Percentiles rank a stretch among this genome's conserved stretches.
Conservation (phyloP, 2,329 filamentous ascomycete genomes). For the Orbilia oligospora region DNA sequence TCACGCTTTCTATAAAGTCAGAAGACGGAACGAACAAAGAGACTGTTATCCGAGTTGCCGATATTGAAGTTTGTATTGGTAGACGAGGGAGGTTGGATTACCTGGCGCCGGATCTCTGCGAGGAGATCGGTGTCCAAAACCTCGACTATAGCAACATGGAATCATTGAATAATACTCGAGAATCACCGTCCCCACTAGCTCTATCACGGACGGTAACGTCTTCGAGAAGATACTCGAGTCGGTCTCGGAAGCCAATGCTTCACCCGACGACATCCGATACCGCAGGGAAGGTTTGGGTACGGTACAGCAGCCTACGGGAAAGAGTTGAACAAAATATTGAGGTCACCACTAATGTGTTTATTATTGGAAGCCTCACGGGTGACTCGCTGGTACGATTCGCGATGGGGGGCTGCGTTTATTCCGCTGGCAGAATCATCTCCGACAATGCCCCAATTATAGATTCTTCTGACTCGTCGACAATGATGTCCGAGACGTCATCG, state of each 20-base stretch:
- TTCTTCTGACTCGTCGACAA: constrained; percentile 35
- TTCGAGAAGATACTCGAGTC: constrained; percentile 24
- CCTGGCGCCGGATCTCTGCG: constrained; percentile 69
- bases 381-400: constrained; percentile 75
- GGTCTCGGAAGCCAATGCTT: constrained; percentile 37
- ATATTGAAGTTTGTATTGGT: constrained; percentile 73
- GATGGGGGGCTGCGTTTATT: constrained; percentile 73
- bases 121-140: constrained; percentile 68
- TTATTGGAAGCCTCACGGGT: constrained; percentile 74
- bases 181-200: neutral
- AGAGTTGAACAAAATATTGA: constrained; percentile 72
- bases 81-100: constrained; percentile 72
- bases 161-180: neutral
- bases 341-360: constrained; percentile 71
- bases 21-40: constrained; percentile 64
- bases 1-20: constrained; percentile 61
- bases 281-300: constrained; percentile 67
- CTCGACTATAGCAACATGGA: constrained; percentile 33
- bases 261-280: constrained; percentile 49
- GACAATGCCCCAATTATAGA: constrained; percentile 31
- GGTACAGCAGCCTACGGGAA: constrained; percentile 71
- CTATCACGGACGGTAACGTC: constrained; percentile 15
- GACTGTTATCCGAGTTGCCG: constrained; percentile 69
- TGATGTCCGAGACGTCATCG: constrained; percentile 42
- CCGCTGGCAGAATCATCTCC: constrained; percentile 70